Conservation (phyloP, 192 early-diverging fungal species). For the Spinellus fusiger region DNA sequence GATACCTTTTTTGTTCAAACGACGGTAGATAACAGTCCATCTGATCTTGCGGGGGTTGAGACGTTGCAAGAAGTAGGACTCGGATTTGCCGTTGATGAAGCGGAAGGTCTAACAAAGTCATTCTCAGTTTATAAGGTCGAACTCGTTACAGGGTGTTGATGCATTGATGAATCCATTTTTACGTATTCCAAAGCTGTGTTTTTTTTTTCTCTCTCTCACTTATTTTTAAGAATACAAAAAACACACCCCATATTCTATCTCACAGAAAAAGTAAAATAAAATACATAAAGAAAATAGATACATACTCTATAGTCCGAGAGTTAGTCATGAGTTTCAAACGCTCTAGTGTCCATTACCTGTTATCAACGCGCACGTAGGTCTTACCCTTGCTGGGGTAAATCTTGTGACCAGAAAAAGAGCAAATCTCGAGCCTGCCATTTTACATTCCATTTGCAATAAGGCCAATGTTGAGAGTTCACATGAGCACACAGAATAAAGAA, state of each 20-base stretch:
- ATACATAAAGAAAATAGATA: neutral
- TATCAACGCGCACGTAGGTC: constrained; percentile 88
- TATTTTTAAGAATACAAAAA: constrained; percentile 4
- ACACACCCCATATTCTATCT: neutral
- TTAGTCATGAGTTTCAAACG: neutral
- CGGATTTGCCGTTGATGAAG: constrained; percentile 95
- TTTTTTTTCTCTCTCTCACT: neutral
- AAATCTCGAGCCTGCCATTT: constrained; percentile 84
- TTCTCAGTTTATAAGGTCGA: neutral
- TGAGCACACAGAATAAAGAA: neutral
- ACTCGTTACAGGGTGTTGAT: neutral
- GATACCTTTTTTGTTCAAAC: constrained; percentile 98
- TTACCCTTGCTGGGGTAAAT: constrained; percentile 99
- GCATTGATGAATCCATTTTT: neutral
- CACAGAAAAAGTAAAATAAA: neutral
- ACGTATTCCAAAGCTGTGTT: neutral
- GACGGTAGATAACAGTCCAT: constrained; percentile 97
- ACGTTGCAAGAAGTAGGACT: constrained; percentile 95
- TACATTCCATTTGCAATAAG: too few species aligned
- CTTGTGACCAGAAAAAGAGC: constrained; percentile 98
- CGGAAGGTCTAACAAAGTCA: constrained; percentile 67
- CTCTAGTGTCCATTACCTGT: constrained; percentile 51
- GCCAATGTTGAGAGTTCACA: neutral
- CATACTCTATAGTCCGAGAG: neutral
- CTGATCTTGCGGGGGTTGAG: constrained; percentile 96